These are phyloP conservation scores for Spathaspora sp. DNA, from an alignment of 1,139 yeast species.

Conservation along the genomic window DNA sequence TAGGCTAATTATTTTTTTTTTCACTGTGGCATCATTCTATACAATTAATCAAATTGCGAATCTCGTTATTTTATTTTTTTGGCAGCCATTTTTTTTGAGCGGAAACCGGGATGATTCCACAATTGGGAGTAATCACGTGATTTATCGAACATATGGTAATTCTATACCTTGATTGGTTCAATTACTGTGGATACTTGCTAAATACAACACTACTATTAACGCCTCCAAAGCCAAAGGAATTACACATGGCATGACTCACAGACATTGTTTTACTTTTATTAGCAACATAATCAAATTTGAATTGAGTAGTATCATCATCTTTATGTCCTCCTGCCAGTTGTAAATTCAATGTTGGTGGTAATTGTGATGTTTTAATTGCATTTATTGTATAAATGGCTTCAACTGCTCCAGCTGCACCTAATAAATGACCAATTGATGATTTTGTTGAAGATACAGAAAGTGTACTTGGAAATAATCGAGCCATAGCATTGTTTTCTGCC, in stretches of 20 bases:
- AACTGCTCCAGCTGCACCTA: constrained; percentile 96
- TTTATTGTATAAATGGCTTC: constrained; percentile 81
- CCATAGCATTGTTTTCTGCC: constrained; percentile 81
- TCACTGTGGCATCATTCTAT: background rate
- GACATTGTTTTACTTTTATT: constrained; percentile 37
- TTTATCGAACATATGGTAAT: background rate
- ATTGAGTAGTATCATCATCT: constrained; percentile 40
- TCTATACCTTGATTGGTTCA: background rate
- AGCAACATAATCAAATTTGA: constrained; percentile 63
- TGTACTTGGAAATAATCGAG: constrained; percentile 41
- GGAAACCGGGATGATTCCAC: background rate
- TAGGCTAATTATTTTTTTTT: background rate
- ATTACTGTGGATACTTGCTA: constrained; percentile 14
- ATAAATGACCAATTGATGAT: constrained; percentile 88
- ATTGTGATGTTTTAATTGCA: constrained; percentile 52
- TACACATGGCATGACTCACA: constrained; percentile 66
- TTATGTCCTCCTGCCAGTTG: constrained; percentile 48
- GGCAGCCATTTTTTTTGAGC: constrained; percentile 1
- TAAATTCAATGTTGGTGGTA: constrained; percentile 85
- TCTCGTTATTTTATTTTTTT: background rate
- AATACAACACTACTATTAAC: constrained; percentile 69
- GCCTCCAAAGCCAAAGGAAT: constrained; percentile 98
- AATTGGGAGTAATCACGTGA: background rate
- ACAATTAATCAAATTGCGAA: constrained; percentile 1
- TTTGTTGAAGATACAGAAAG: constrained; percentile 75